Evolutionary conservation across 495 filamentous ascomycete genomes (phyloP).

Genomic region (Choiromyces venosus): DNA sequence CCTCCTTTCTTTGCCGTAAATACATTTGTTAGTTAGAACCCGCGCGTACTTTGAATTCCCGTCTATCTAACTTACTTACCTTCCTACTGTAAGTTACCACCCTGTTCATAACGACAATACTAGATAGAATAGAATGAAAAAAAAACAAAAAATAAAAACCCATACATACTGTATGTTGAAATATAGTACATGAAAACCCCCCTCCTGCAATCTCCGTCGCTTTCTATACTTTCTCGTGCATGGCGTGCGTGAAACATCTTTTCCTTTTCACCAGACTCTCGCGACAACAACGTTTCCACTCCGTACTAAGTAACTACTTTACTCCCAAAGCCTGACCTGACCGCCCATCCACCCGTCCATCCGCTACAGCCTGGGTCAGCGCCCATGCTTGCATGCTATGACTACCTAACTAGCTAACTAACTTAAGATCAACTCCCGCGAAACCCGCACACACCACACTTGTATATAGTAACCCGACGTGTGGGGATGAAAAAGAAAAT

Average conservation of each 20-base stretch:
- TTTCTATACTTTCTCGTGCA: neutral
- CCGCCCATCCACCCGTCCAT: no score
- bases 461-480: neutral
- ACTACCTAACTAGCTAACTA: no score
- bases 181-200: constrained; percentile 36
- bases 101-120: neutral
- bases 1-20: neutral
- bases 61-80: no score
- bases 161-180: constrained; percentile 19
- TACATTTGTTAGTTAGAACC: no score
- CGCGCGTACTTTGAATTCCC: no score
- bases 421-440: neutral
- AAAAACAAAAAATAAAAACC: neutral
- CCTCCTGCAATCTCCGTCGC: no score
- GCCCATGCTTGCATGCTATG: no score
- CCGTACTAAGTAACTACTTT: neutral
- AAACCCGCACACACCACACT: neutral
- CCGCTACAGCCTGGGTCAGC: neutral
- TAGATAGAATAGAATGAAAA: neutral
- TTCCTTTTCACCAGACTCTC: neutral
- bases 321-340: no score
- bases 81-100: neutral
- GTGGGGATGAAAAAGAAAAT: neutral
- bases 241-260: neutral
- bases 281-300: no score